Conservation (phyloP, 352 stramenopile species). For the Globisporangium mamillatum region DNA sequence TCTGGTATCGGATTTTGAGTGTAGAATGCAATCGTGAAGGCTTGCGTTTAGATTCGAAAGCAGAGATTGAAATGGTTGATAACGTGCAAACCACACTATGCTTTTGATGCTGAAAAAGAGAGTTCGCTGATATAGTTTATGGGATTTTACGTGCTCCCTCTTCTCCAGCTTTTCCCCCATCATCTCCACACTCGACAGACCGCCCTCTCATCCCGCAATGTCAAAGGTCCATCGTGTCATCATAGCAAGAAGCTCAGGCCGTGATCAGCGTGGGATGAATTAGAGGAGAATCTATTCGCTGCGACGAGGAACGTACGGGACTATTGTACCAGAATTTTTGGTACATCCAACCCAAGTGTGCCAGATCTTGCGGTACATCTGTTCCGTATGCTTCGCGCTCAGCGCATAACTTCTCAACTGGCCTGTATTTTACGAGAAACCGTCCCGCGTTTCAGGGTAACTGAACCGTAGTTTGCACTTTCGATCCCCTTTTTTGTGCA, state of each 20-base stretch:
- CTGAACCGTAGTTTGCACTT: neutral
- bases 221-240: neutral
- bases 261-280: neutral
- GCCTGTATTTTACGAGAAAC: neutral
- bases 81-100: neutral
- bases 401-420: neutral
- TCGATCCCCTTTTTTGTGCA: neutral
- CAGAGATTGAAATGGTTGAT: neutral
- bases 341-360: neutral
- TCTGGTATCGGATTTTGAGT: neutral
- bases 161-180: neutral
- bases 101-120: neutral
- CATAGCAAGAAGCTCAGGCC: neutral
- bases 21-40: neutral
- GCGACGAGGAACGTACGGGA: neutral
- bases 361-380: neutral
- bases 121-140: neutral
- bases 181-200: neutral
- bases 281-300: neutral
- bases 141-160: neutral
- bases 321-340: neutral
- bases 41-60: neutral
- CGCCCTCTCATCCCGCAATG: neutral
- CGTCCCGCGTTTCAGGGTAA: neutral
- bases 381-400: neutral